Percentiles rank a stretch among this genome's conserved stretches.
Evolutionary conservation across 2,329 filamentous ascomycete species (phyloP).

Genomic region (Ophiostoma australiae): DNA sequence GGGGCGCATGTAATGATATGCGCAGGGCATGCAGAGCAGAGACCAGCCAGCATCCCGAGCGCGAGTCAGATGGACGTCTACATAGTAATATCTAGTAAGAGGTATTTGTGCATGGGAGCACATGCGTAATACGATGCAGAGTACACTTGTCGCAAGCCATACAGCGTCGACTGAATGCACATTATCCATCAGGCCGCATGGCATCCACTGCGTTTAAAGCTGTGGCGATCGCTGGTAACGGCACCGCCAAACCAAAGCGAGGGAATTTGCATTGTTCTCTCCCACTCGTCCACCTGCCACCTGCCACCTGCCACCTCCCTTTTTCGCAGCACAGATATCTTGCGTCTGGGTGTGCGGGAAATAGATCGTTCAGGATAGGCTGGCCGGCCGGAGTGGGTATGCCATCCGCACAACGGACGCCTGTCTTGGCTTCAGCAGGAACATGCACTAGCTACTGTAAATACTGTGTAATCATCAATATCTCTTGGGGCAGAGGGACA

Average conservation of each 20-base stretch:
- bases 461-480: neutral
- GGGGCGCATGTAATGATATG: slow-evolving; percentile 1
- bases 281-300: slow-evolving; percentile 4
- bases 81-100: too few species aligned
- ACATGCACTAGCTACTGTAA: too few species aligned
- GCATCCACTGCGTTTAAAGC: neutral
- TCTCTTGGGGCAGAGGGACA: neutral
- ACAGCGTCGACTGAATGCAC: neutral
- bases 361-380: slow-evolving; percentile 24
- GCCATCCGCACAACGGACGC: slow-evolving; percentile 16
- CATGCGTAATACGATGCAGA: neutral
- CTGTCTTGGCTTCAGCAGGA: neutral
- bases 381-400: slow-evolving; percentile 20
- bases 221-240: neutral
- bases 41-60: slow-evolving; percentile 11
- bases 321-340: neutral
- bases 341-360: slow-evolving; percentile 20
- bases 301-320: too few species aligned
- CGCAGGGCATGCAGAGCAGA: neutral
- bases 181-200: neutral
- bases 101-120: slow-evolving; percentile 5
- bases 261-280: neutral
- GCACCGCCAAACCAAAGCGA: neutral
- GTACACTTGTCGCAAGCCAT: neutral
- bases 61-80: slow-evolving; percentile 5